Evolutionary conservation across 148 eudicot species (phyloP).

Genomic region (Fagopyrum esculentum): DNA sequence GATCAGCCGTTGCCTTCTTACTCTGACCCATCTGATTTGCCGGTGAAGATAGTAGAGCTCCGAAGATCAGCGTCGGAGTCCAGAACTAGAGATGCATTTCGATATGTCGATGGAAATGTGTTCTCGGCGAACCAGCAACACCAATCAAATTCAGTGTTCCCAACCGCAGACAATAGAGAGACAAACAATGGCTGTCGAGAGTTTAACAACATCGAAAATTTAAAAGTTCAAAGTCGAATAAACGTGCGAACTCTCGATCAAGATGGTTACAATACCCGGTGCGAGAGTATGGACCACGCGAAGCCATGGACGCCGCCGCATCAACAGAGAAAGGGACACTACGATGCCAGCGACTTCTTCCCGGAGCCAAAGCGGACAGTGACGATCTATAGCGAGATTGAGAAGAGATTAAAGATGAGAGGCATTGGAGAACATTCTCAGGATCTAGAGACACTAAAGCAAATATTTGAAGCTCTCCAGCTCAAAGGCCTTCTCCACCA

Average conservation of each 20-base stretch:
- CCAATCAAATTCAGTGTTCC: slow-evolving; percentile 2
- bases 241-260: not conserved
- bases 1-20: slow-evolving; percentile 37
- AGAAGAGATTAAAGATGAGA: slow-evolving; percentile 52
- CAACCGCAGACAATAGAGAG: not conserved
- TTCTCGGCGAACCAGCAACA: slow-evolving; percentile 7
- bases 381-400: slow-evolving; percentile 63
- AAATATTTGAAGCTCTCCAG: slow-evolving; percentile 82
- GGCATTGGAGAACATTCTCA: slow-evolving; percentile 67
- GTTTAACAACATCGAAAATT: not conserved
- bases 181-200: slow-evolving; percentile 8
- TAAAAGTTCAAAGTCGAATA: not conserved
- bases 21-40: slow-evolving; percentile 8
- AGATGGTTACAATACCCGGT: not conserved
- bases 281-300: not conserved
- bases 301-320: slow-evolving; percentile 12
- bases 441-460: slow-evolving; percentile 74
- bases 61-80: slow-evolving; percentile 88
- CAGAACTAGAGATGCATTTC: slow-evolving; percentile 10
- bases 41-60: slow-evolving; percentile 43
- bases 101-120: slow-evolving; percentile 21
- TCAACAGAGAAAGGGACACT: slow-evolving; percentile 48
- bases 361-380: slow-evolving; percentile 51
- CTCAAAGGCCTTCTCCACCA: slow-evolving; percentile 66
- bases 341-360: slow-evolving; percentile 56